Conservation (phyloP, 345 rosid genomes). For the Abelmoschus esculentus region DNA sequence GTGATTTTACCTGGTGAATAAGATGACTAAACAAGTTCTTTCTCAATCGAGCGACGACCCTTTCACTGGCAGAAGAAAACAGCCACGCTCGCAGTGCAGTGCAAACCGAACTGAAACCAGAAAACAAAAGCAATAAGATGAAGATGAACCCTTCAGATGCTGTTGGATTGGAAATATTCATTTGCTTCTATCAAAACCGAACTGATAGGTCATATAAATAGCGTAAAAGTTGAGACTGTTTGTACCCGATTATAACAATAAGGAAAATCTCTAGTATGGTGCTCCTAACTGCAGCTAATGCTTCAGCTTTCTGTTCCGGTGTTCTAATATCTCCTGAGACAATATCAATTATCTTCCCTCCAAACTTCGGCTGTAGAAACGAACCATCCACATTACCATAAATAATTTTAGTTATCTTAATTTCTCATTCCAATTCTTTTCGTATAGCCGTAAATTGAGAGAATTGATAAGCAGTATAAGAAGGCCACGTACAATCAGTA, state of each 20-base stretch:
- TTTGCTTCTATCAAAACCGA: neutral
- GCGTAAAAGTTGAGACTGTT: neutral
- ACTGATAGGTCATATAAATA: neutral
- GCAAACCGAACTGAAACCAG: conserved; percentile 35
- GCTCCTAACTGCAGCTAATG: conserved; percentile 37
- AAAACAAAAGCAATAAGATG: neutral
- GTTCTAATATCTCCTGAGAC: conserved; percentile 42
- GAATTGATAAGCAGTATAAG: neutral
- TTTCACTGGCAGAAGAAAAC: conserved; percentile 54
- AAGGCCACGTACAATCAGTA: conserved; percentile 44
- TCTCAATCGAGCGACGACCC: conserved; percentile 60
- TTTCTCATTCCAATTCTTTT: neutral
- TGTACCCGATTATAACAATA: conserved; percentile 49
- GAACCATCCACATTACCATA: neutral
- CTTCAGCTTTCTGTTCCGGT: conserved; percentile 37
- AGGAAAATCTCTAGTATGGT: conserved; percentile 39
- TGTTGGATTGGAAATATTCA: neutral
- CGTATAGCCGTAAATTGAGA: neutral
- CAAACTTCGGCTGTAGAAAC: conserved; percentile 48
- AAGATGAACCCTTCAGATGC: neutral
- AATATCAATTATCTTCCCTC: conserved; percentile 62
- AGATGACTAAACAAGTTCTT: conserved; percentile 49
- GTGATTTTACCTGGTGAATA: conserved; percentile 36
- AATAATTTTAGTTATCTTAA: neutral
- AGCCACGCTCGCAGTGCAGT: conserved; percentile 58